Base-by-base conservation (phyloP, 306 rosid genomes). In the Gynostemma pentaphyllum region DNA sequence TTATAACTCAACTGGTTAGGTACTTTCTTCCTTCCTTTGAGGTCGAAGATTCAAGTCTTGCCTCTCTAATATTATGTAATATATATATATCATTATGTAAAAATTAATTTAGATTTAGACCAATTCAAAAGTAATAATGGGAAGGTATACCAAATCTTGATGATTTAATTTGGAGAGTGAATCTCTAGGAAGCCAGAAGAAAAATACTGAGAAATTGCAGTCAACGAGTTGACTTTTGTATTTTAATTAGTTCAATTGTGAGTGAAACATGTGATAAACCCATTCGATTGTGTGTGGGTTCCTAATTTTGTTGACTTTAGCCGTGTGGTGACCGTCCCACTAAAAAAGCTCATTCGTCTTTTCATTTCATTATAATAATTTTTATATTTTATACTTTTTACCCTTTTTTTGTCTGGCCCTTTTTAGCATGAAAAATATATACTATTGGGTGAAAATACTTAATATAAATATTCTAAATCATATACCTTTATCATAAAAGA, bases 251-350 rank as follows among this genome's bases (percentile, higher is more conserved):
- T n/a, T n/a, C n/a, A 34, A 45, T 16, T 45, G 63, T 34, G 63
- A 30, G 63, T 42, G 10, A 28, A 56, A 42, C 63, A 56, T 56
- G 19, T 45, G 18, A 56, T 22, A 26, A 27, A 1, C 40, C 15
- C 4, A 15, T 54, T 54, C 24, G 1, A n/a, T n/a, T 30, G n/a
- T n/a, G n/a, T n/a, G n/a, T n/a, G n/a, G n/a, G n/a, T n/a, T n/a
- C n/a, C n/a, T n/a, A n/a, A n/a, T n/a, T n/a, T n/a, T n/a, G n/a
- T n/a, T n/a, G n/a, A n/a, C n/a, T n/a, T n/a, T 34, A 34, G 63
- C 28, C 63, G 63, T 34, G 63, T 56, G 63, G 63, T 9, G 45
- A 56, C 63, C 63, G 34, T 56, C 37, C 63, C 32, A 56, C 30
- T 9, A 55, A 7, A 19, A n/a, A 26, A 27, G 2, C 40, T 27